Evolutionary conservation across 805 yeast genomes (phyloP), one percentile per base, ranked within the genome.

Genomic region (Candida maltosa): DNA sequence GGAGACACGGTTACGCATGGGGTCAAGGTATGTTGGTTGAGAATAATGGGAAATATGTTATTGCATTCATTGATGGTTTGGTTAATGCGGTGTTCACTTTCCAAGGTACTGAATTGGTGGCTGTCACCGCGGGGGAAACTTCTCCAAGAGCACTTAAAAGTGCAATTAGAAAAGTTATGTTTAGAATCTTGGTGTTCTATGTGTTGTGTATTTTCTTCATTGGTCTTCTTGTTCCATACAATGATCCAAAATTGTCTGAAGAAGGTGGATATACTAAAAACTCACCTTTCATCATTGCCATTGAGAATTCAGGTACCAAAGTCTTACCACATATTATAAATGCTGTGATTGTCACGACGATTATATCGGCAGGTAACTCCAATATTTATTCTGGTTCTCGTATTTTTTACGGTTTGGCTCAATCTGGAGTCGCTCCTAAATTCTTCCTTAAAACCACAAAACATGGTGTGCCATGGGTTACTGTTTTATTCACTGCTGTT

Each of bases 1-100:
- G 89, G 91, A 75, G 86, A 61, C 56, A 83, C 51, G 87, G 88
- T 10, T 87, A 87, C 44, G 74, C 87, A 7, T 78, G 83, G 78
- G 84, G 86, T 31, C 78, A 75, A 32, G 35, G 35, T 4, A 21
- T 21, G 10, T 21, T 21, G 10, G n/a, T 25, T n/a, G 19, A 22
- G 10, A 21, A 26, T 10, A 32, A 29, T 10, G 35, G 29, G 10
- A 32, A 27, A 26, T 32, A 25, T 26, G 7, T 21, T 4, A 25
- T 32, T 15, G 15, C 21, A n/a, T 16, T 22, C 12, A 30, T 30
- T 11, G 67, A 78, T 7, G 80, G 87, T 4, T 66, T 83, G 48
- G 71, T 83, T 43, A 76, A 75, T 39, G 86, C 89, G 23, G 83
- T 85, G n/a, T 83, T 83, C 67, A 83, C 89, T 18, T 83, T 74